Conservation (phyloP, 768 basidiomycete genomes). For the Mycena filopes region DNA sequence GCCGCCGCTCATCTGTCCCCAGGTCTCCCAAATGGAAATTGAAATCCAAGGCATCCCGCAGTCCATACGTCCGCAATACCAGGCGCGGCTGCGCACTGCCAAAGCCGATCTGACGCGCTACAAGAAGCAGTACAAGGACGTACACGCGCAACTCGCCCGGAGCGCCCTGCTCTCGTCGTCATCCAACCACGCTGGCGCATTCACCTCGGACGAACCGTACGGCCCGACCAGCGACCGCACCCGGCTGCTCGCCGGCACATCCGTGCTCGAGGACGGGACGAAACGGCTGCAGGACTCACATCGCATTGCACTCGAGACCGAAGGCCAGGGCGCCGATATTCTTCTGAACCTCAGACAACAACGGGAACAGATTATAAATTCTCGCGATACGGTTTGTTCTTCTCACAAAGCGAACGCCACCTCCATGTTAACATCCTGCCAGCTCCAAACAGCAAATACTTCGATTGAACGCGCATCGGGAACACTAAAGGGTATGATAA, state of each 20-base stretch:
- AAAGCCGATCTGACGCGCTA: constrained; percentile 80
- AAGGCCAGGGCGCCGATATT: constrained; percentile 95
- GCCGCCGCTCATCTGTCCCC: constrained; percentile 3
- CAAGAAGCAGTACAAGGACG: constrained; percentile 85
- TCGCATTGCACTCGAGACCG: constrained; percentile 93
- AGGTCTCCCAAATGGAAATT: constrained; percentile 99
- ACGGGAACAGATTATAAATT: constrained; percentile 94
- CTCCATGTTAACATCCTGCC: constrained; percentile 15
- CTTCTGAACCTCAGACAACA: constrained; percentile 85
- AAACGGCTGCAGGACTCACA: constrained; percentile 90
- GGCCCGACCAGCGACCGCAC: constrained; percentile 76
- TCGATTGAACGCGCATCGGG: constrained; percentile 92
- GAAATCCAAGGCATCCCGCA: constrained; percentile 96
- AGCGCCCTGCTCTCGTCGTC: constrained; percentile 80
- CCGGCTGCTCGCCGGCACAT: constrained; percentile 81
- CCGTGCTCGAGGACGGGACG: constrained; percentile 85
- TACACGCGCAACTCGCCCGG: constrained; percentile 76
- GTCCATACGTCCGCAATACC: constrained; percentile 81
- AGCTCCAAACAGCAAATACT: constrained; percentile 89
- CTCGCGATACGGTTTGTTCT: constrained; percentile 82
- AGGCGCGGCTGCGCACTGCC: constrained; percentile 75
- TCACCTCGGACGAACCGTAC: constrained; percentile 84
- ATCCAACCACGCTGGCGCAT: constrained; percentile 46
- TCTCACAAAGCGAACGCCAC: not conserved
- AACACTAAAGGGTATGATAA: constrained; percentile 95